Conservation (phyloP, 495 filamentous ascomycete genomes). For the Sordaria brevicollis region DNA sequence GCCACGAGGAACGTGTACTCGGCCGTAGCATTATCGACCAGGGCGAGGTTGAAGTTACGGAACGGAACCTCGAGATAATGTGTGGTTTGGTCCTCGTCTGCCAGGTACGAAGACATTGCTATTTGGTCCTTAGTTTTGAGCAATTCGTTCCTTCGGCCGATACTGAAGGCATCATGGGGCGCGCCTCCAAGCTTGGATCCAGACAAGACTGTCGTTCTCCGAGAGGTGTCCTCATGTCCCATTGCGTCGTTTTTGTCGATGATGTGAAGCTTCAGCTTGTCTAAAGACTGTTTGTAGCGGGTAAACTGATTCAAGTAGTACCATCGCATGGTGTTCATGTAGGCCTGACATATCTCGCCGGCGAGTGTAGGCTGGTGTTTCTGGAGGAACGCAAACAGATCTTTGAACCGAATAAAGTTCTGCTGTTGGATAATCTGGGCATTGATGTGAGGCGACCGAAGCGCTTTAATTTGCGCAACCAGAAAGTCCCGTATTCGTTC, state of each 20-base stretch:
- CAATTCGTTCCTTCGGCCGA: constrained; percentile 75
- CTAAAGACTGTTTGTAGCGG: constrained; percentile 72
- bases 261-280: constrained; percentile 70
- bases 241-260: constrained; percentile 80
- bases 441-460: constrained; percentile 90
- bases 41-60: constrained; percentile 84
- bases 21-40: constrained; percentile 87
- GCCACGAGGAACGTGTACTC: constrained; percentile 89
- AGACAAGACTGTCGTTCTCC: constrained; percentile 43
- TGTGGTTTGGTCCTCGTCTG: constrained; percentile 73
- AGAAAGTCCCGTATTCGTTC: constrained; percentile 91
- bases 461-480: constrained; percentile 83
- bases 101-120: constrained; percentile 70
- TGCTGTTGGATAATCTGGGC: constrained; percentile 92
- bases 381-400: constrained; percentile 74
- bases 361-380: constrained; percentile 68
- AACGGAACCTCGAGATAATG: constrained; percentile 88
- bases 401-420: constrained; percentile 75
- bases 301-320: constrained; percentile 90
- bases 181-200: constrained; percentile 42
- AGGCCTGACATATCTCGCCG: constrained; percentile 83
- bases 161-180: constrained; percentile 75
- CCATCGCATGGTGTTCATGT: constrained; percentile 98
- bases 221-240: constrained; percentile 60
- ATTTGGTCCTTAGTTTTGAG: constrained; percentile 57